Evolutionary conservation across 2,329 filamentous ascomycete genomes (phyloP).

Genomic region (Pleurostoma richardsiae): DNA sequence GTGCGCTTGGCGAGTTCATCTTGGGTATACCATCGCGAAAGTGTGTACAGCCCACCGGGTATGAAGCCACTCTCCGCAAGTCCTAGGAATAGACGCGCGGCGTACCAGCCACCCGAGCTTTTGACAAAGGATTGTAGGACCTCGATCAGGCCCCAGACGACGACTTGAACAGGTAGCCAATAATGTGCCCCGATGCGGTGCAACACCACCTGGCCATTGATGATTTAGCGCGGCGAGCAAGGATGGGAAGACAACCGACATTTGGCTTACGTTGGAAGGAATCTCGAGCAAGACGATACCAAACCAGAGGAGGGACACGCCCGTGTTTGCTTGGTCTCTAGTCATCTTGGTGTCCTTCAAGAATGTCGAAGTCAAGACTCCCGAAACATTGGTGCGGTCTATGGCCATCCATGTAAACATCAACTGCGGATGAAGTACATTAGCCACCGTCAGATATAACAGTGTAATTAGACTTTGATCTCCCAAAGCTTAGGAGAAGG

Average conservation of each 20-base stretch:
- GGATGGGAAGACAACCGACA: too few species aligned
- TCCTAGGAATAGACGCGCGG: conserved; percentile 36
- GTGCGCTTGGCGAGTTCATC: conserved; percentile 39
- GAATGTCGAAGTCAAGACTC: conserved; percentile 14
- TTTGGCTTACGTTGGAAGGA: conserved; percentile 34
- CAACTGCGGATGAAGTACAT: conserved; percentile 6
- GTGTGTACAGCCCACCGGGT: conserved; percentile 42
- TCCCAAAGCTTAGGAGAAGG: not conserved
- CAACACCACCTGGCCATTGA: not conserved
- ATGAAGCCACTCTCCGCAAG: conserved; percentile 47
- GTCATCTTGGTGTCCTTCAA: conserved; percentile 7
- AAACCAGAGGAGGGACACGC: conserved; percentile 35
- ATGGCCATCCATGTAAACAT: conserved; percentile 18
- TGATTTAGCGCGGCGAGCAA: too few species aligned
- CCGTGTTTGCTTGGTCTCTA: conserved; percentile 14
- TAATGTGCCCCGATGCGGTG: conserved; percentile 32
- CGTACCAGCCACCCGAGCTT: conserved; percentile 36
- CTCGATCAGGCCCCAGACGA: conserved; percentile 41
- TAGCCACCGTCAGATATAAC: not conserved
- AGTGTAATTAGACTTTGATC: not conserved
- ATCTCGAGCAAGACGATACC: conserved; percentile 42
- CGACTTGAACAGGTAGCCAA: conserved; percentile 43
- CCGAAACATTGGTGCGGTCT: conserved; percentile 15
- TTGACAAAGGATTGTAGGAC: conserved; percentile 36
- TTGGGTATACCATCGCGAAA: conserved; percentile 45